Evolutionary conservation across 768 basidiomycete species (phyloP).

Genomic region (Amanita rimosa): DNA sequence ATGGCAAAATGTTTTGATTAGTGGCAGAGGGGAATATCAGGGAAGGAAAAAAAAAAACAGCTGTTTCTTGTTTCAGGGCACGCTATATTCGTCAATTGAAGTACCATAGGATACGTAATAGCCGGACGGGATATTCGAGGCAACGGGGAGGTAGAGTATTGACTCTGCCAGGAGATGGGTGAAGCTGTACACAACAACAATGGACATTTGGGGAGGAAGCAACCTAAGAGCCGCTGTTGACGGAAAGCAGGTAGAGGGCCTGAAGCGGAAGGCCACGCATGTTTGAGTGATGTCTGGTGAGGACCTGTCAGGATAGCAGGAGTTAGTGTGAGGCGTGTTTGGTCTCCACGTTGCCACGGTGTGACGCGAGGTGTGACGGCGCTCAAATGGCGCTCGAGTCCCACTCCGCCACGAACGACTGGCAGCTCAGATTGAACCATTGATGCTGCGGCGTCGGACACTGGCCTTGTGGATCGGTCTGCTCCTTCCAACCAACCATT

Average conservation of each 20-base stretch:
- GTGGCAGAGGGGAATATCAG: constrained; percentile 12
- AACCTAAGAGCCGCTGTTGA: not conserved
- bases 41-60: constrained; percentile 9
- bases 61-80: not conserved
- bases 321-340: not conserved
- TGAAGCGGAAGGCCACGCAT: not conserved
- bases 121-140: not conserved
- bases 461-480: constrained; percentile 2
- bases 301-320: not conserved
- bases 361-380: not conserved
- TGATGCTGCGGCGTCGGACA: constrained; percentile 3
- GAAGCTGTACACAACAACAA: not conserved
- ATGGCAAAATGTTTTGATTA: constrained; percentile 4
- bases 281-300: not conserved
- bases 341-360: not conserved
- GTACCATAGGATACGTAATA: not conserved
- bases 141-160: not conserved
- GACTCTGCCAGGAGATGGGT: not conserved
- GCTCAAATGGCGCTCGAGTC: not conserved
- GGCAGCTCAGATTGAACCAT: no score
- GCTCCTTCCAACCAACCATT: not conserved
- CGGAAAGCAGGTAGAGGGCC: constrained; percentile 1
- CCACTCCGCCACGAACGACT: no score
- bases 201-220: not conserved
- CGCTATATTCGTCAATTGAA: not conserved